Evolutionary conservation across 768 basidiomycete species (phyloP).

Genomic region (Termitomyces sp.): DNA sequence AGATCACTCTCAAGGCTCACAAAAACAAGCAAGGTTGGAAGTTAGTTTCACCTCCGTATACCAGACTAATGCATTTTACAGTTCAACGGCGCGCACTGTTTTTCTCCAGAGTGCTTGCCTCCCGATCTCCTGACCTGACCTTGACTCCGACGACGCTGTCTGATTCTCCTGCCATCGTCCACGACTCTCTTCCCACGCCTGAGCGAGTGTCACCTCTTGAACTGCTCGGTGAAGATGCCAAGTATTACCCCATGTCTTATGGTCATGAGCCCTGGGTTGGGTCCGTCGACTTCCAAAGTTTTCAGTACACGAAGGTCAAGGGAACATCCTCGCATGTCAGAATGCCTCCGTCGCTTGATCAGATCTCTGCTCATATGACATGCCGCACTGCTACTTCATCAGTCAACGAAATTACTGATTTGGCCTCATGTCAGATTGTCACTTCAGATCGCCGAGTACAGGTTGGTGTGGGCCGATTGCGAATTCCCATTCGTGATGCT

Average conservation of each 20-base stretch:
- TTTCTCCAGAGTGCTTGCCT: conserved; percentile 66
- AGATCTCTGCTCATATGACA: conserved; percentile 63
- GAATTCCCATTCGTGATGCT: conserved; percentile 31
- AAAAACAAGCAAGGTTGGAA: conserved; percentile 67
- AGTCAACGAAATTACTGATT: conserved; percentile 10
- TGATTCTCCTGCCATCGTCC: conserved; percentile 64
- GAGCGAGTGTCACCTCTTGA: conserved; percentile 62
- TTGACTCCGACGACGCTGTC: conserved; percentile 58
- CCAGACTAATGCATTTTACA: conserved; percentile 21
- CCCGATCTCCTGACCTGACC: conserved; percentile 55
- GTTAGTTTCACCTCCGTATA: too few relatives aligned
- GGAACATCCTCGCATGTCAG: conserved; percentile 12
- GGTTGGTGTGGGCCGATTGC: conserved; percentile 35
- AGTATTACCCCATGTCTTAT: conserved; percentile 17
- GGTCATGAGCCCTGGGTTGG: conserved; percentile 52
- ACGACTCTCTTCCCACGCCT: conserved; percentile 63
- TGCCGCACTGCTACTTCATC: conserved; percentile 25
- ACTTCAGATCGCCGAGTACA: conserved; percentile 21
- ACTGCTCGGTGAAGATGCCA: conserved; percentile 31
- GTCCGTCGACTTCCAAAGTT: conserved; percentile 55
- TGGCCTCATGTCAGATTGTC: conserved; percentile 28
- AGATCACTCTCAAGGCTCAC: conserved; percentile 68
- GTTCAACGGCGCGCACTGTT: conserved; percentile 72
- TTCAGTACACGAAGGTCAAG: conserved; percentile 18
- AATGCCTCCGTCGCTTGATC: conserved; percentile 63